phyloP scores from a whole-genome alignment of 441 rosid genomes.

The Aleurites moluccanus region DNA sequence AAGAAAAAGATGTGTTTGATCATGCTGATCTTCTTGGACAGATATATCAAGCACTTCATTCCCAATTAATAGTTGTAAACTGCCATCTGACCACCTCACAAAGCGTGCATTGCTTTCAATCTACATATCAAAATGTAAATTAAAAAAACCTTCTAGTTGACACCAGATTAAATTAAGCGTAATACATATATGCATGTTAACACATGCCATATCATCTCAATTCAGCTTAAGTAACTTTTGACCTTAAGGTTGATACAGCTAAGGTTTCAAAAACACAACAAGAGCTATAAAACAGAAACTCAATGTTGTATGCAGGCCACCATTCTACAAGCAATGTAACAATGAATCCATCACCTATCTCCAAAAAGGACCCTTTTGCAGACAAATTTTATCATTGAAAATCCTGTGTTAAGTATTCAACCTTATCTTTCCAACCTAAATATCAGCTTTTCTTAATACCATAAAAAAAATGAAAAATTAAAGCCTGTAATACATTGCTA shows the following conservation, averaged over 20 bases:
- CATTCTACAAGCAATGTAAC: not conserved
- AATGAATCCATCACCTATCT: not conserved
- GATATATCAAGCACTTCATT: slow-evolving; percentile 98
- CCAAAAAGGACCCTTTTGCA: not conserved
- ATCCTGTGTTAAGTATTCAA: not conserved
- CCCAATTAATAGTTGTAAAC: slow-evolving; percentile 87
- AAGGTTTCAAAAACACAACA: slow-evolving; percentile 12
- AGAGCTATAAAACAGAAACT: not conserved
- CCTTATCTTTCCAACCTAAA: not conserved
- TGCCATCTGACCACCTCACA: slow-evolving; percentile 99
- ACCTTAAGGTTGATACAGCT: not conserved
- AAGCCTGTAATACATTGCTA: not conserved
- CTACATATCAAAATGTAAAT: slow-evolving; percentile 41
- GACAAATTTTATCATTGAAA: not conserved
- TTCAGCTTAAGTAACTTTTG: not conserved
- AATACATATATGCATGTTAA: not conserved
- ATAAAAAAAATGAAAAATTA: not conserved
- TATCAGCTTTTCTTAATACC: not conserved
- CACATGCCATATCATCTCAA: not conserved
- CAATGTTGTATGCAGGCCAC: not conserved
- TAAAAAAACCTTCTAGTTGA: not conserved
- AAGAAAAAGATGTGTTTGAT: slow-evolving; percentile 91
- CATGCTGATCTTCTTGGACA: slow-evolving; percentile 87
- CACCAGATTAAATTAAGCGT: too few species aligned
- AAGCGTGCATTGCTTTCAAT: slow-evolving; percentile 96